Conservation (phyloP, 1,139 yeast genomes). For the Taiozyma onychis region DNA sequence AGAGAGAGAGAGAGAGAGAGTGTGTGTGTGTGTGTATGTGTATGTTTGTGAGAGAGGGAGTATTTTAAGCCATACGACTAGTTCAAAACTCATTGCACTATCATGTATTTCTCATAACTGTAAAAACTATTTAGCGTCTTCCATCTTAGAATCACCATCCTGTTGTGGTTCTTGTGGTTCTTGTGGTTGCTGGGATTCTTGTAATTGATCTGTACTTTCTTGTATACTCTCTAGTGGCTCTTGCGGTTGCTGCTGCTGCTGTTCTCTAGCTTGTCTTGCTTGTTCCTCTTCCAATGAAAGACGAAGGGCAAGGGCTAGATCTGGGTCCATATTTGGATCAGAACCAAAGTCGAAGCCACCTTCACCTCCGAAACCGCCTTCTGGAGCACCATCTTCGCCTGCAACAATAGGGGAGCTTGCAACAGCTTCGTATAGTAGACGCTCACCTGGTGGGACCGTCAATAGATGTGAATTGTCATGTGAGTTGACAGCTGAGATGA, state of each 20-base stretch:
- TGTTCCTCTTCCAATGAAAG: constrained; percentile 38
- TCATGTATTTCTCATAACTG: background rate
- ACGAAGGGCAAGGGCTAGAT: constrained; percentile 83
- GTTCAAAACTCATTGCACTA: background rate
- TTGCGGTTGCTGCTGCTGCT: constrained; percentile 7
- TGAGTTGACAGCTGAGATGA: constrained; percentile 67
- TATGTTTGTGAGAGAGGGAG: too few relatives aligned
- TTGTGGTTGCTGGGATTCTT: constrained; percentile 1
- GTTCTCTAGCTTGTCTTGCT: constrained; percentile 31
- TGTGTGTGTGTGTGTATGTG: too few relatives aligned
- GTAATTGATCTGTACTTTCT: constrained; percentile 5
- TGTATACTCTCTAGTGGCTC: constrained; percentile 13
- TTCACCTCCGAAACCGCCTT: constrained; percentile 36
- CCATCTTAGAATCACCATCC: background rate
- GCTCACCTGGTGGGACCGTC: constrained; percentile 86
- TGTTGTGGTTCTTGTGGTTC: background rate
- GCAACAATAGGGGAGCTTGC: constrained; percentile 64
- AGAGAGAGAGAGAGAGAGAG: too few relatives aligned
- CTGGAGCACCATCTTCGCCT: constrained; percentile 40
- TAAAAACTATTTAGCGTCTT: background rate
- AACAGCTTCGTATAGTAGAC: constrained; percentile 67
- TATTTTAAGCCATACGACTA: background rate
- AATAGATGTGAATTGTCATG: constrained; percentile 82
- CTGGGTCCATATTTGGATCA: constrained; percentile 95
- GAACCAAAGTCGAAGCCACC: constrained; percentile 54